Conservation (phyloP, 352 stramenopile genomes). For the Pythium oligandrum region DNA sequence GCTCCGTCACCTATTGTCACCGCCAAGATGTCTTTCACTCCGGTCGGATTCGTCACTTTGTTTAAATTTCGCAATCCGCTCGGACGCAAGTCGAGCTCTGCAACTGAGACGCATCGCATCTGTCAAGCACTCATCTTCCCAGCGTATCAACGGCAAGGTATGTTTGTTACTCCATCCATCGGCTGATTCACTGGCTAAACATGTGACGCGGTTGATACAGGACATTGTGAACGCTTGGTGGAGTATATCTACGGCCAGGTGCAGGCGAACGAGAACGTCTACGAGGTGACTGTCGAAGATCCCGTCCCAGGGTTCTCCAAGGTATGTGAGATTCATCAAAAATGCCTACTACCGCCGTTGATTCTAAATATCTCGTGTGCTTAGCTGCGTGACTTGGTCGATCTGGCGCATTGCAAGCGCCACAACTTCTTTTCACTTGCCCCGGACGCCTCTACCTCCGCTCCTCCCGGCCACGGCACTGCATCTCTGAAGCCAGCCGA, state of each 20-base stretch:
- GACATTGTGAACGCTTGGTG: slow-evolving; percentile 71
- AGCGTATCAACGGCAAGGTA: slow-evolving; percentile 73
- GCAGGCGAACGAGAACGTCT: slow-evolving; percentile 45
- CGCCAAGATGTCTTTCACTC: slow-evolving; percentile 19
- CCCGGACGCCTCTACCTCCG: slow-evolving; percentile 18
- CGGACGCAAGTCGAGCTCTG: slow-evolving; percentile 35
- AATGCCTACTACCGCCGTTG: not conserved
- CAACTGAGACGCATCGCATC: slow-evolving; percentile 75
- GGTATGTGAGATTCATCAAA: slow-evolving; percentile 18
- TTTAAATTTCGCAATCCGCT: slow-evolving; percentile 84
- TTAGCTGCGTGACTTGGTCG: slow-evolving; percentile 69
- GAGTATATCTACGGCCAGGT: slow-evolving; percentile 57
- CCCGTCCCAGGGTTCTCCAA: slow-evolving; percentile 70
- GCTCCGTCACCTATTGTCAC: not conserved
- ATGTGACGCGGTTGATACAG: slow-evolving; percentile 11
- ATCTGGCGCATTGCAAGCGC: slow-evolving; percentile 54
- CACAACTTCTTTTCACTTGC: slow-evolving; percentile 57
- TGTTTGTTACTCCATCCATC: no score
- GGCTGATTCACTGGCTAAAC: no score
- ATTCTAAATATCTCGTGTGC: not conserved
- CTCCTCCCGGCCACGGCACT: slow-evolving; percentile 29
- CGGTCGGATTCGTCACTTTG: slow-evolving; percentile 70
- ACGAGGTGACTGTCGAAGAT: slow-evolving; percentile 85
- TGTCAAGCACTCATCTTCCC: slow-evolving; percentile 81
- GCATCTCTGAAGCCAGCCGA: slow-evolving; percentile 33